phyloP scores from a whole-genome alignment of 257 asterid genomes.

The Nicotiana tomentosiformis region DNA sequence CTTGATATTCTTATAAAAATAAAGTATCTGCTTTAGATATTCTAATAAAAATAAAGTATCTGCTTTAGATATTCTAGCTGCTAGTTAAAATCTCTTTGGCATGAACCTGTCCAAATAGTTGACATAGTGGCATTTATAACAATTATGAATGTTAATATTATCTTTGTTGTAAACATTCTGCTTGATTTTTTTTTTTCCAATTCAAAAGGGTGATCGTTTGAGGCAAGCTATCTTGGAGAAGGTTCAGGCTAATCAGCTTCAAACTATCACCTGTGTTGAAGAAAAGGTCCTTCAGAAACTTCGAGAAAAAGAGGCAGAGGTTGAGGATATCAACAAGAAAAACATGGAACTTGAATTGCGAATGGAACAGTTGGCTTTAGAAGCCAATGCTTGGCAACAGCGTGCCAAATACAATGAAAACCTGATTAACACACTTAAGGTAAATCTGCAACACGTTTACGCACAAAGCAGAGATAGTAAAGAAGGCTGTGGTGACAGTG shows the following conservation, averaged over 20 bases:
- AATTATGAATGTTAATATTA: background rate
- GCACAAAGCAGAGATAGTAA: slow-evolving; percentile 78
- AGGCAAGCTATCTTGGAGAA: slow-evolving; percentile 74
- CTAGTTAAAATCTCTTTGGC: background rate
- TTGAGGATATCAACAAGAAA: slow-evolving; percentile 70
- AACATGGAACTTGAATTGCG: slow-evolving; percentile 70
- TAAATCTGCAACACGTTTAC: slow-evolving; percentile 64
- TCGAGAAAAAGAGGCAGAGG: slow-evolving; percentile 69
- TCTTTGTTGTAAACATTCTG: background rate
- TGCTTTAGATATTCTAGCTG: background rate
- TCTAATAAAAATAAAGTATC: background rate
- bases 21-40: background rate
- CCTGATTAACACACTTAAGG: slow-evolving; percentile 67
- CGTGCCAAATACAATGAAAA: slow-evolving; percentile 73
- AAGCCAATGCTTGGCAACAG: slow-evolving; percentile 89
- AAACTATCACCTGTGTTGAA: slow-evolving; percentile 66
- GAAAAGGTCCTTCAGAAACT: slow-evolving; percentile 71
- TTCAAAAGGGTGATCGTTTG: slow-evolving; percentile 66
- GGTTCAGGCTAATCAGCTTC: slow-evolving; percentile 78
- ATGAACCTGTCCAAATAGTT: background rate
- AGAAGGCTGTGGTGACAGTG: slow-evolving; percentile 99
- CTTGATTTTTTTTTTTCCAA: background rate
- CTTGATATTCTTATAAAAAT: background rate
- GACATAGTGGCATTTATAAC: background rate
- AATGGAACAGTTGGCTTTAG: slow-evolving; percentile 62